Evolutionary conservation across 139 green algal species (phyloP), one percentile per base, ranked within the genome.

Genomic region (Chlorella sorokiniana): DNA sequence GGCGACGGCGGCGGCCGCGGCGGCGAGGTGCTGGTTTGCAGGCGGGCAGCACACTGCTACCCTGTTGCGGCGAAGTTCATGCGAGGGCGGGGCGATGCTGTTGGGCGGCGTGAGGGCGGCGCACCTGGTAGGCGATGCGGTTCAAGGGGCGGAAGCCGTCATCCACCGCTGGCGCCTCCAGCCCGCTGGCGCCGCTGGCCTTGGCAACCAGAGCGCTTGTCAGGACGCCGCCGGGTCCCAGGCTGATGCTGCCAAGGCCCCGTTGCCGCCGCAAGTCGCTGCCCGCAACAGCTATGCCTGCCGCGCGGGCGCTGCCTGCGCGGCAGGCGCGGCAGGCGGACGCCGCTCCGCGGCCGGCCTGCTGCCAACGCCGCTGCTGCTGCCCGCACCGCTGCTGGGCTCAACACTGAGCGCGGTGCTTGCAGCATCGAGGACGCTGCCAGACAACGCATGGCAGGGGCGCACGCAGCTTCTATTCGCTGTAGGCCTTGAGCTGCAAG

Each of bases 1-100:
- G 56, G 48, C 16, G 48, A 59, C 97, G 0, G 92, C 93, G 0
- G 93, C 91, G n/a, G 8, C 61, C 4, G 27, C 3, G 2, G n/a
- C 4, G 9, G 61, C 3, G 25, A 23, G 22, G 8, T 62, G 61
- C 61, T 42, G 16, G 14, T 42, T 23, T 31, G 9, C 27, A 18
- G 4, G 64, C 64, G 2, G 31, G 33, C 64, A 71, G 61, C n/a
- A n/a, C 4, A 37, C 29, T 38, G 2, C n/a, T 45, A 48, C 5
- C 31, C 64, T 4, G 64, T 10, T n/a, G 64, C 33, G 37, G 64
- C 16, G 37, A 3, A 40, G 61, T 31, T 40, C 4, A 29, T 45
- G 35, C 22, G 9, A 10, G 9, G 25, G 52, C 27, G 25, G 52
- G 63, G 20, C 20, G 6, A 27, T 69, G 25, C 20, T 3, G 4